These are phyloP conservation scores for Suhomyces kilbournensis DNA, from an alignment of 805 yeast genomes.

Conservation along the genomic window DNA sequence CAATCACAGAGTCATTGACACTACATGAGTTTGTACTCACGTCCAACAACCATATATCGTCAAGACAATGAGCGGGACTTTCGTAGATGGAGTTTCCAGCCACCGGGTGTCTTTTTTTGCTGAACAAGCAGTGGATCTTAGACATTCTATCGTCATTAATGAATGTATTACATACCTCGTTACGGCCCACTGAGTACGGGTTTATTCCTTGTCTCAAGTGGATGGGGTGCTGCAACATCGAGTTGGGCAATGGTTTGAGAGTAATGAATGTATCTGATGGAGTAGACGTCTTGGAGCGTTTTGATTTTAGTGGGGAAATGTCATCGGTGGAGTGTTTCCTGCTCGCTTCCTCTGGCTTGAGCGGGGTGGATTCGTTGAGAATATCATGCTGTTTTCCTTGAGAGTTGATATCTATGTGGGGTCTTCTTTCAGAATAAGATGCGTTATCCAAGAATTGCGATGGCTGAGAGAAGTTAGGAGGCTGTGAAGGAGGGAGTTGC, in stretches of 20 bases:
- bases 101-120: constrained; percentile 61
- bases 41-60: constrained; percentile 78
- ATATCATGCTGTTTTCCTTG: background rate
- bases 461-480: constrained; percentile 9
- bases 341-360: background rate
- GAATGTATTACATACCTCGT: constrained; percentile 55
- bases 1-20: constrained; percentile 58
- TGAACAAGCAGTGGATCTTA: constrained; percentile 73
- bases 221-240: constrained; percentile 47
- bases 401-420: background rate
- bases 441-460: background rate
- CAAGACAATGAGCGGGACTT: constrained; percentile 70
- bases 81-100: constrained; percentile 50
- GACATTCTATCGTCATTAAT: constrained; percentile 77
- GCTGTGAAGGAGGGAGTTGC: constrained; percentile 20
- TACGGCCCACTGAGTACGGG: constrained; percentile 73
- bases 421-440: background rate
- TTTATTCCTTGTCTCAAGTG: constrained; percentile 65
- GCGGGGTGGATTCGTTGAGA: background rate
- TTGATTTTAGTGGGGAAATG: background rate
- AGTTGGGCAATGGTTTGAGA: constrained; percentile 22
- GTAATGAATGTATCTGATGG: constrained; percentile 66
- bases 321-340: constrained; percentile 5
- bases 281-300: background rate
- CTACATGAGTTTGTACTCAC: constrained; percentile 77